Conservation (phyloP, 257 asterid species). For the Solanum boliviense region DNA sequence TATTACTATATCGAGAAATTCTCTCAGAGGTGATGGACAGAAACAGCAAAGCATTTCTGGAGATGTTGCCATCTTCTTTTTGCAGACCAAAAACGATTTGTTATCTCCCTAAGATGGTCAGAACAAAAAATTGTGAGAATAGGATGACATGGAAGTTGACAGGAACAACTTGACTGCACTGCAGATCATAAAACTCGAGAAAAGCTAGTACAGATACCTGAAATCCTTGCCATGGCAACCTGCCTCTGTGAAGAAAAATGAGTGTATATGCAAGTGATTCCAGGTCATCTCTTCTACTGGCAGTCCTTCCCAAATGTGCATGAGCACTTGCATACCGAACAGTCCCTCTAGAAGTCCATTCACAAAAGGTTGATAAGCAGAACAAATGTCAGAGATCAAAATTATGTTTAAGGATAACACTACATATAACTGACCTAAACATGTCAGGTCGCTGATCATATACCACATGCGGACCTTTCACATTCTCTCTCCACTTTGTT, state of each 20-base stretch:
- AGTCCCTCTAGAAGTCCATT: slow-evolving; percentile 25
- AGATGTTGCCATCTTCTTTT: slow-evolving; percentile 35
- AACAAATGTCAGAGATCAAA: neutral
- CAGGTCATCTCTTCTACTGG: slow-evolving; percentile 43
- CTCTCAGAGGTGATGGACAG: slow-evolving; percentile 30
- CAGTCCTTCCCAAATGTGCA: slow-evolving; percentile 46
- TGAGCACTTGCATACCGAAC: slow-evolving; percentile 44
- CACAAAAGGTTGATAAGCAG: neutral
- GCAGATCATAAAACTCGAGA: neutral
- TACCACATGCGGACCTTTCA: slow-evolving; percentile 26
- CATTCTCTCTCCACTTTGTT: slow-evolving; percentile 31
- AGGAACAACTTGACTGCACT: neutral
- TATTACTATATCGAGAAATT: slow-evolving; percentile 28
- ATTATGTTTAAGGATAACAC: neutral
- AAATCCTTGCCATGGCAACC: slow-evolving; percentile 48
- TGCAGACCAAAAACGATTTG: slow-evolving; percentile 35
- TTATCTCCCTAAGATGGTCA: slow-evolving; percentile 28
- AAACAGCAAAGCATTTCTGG: slow-evolving; percentile 32
- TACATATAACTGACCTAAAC: slow-evolving; percentile 19
- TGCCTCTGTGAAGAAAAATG: slow-evolving; percentile 34
- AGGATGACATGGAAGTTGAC: neutral
- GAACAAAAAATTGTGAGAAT: neutral
- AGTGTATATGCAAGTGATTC: slow-evolving; percentile 45
- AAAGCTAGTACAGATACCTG: slow-evolving; percentile 15
- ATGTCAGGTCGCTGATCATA: slow-evolving; percentile 44